Conservation (phyloP, 2,329 filamentous ascomycete genomes). For the Metarhizium robertsii region DNA sequence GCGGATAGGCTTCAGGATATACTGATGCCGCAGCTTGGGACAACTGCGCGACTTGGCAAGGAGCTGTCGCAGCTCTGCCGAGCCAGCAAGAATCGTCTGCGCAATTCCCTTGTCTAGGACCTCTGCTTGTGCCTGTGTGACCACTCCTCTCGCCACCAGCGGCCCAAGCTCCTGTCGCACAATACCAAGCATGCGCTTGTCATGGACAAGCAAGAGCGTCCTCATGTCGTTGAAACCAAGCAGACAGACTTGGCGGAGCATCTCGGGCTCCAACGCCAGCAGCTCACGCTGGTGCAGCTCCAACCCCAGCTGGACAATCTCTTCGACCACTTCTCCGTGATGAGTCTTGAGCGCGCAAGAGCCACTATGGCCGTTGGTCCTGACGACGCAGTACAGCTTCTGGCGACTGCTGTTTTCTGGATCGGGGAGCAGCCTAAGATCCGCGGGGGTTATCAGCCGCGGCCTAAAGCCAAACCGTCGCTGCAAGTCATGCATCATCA, state of each 20-base stretch:
- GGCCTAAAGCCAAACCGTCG: conserved; percentile 20
- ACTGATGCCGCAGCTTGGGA: conserved; percentile 14
- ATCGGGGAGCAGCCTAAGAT: conserved; percentile 23
- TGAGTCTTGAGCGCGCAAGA: neutral
- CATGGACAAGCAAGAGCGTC: conserved; percentile 29
- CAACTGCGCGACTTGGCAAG: conserved; percentile 3
- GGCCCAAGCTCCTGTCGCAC: conserved; percentile 22
- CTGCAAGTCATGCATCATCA: conserved; percentile 22
- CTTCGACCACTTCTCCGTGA: conserved; percentile 18
- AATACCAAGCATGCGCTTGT: conserved; percentile 33
- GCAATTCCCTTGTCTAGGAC: conserved; percentile 18
- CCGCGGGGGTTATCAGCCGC: conserved; percentile 22
- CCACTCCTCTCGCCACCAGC: conserved; percentile 14
- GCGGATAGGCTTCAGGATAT: conserved; percentile 29
- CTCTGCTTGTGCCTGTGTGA: conserved; percentile 18
- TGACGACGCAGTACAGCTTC: conserved; percentile 20
- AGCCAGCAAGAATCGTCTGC: conserved; percentile 25
- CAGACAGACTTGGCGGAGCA: conserved; percentile 25
- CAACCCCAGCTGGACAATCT: conserved; percentile 27
- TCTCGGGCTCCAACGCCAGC: conserved; percentile 17
- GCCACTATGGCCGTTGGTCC: neutral
- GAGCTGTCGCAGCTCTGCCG: conserved; percentile 14
- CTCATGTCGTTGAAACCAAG: conserved; percentile 31
- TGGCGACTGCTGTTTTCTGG: conserved; percentile 13
- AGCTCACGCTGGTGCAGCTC: conserved; percentile 32